These are phyloP conservation scores for Trichoderma citrinoviride DNA, from an alignment of 2,329 filamentous ascomycete species.

Conservation along the genomic window DNA sequence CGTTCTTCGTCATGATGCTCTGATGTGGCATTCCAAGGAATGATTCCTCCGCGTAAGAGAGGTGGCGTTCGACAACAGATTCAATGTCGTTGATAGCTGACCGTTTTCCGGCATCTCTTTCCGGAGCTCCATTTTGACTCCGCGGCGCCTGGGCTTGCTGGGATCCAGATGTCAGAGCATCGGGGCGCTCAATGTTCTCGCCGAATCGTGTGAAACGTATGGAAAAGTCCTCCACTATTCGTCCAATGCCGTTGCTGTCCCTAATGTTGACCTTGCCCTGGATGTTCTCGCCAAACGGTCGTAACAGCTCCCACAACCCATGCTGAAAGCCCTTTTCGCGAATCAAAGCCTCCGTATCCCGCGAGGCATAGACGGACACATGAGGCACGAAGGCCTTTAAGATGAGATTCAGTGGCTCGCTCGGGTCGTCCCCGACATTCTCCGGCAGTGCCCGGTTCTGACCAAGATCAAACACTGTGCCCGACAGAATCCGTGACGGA, in stretches of 20 bases:
- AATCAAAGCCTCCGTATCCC: slow-evolving; percentile 78
- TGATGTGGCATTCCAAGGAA: slow-evolving; percentile 40
- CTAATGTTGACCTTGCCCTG: slow-evolving; percentile 85
- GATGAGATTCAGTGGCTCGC: slow-evolving; percentile 64
- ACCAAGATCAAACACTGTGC: slow-evolving; percentile 56
- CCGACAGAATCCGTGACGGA: slow-evolving; percentile 54
- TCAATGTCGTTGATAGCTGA: slow-evolving; percentile 64
- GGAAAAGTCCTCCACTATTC: slow-evolving; percentile 83
- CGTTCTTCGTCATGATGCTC: slow-evolving; percentile 41
- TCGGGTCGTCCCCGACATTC: slow-evolving; percentile 44
- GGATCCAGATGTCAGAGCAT: slow-evolving; percentile 36
- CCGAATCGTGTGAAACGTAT: slow-evolving; percentile 78
- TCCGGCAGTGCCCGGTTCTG: slow-evolving; percentile 46
- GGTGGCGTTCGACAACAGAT: slow-evolving; percentile 73
- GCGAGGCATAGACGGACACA: slow-evolving; percentile 81
- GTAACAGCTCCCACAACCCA: slow-evolving; percentile 79
- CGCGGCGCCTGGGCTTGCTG: slow-evolving; percentile 41
- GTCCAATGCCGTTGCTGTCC: slow-evolving; percentile 83
- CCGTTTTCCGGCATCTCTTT: slow-evolving; percentile 33
- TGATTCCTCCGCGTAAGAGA: slow-evolving; percentile 70
- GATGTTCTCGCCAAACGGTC: slow-evolving; percentile 87
- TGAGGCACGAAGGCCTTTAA: slow-evolving; percentile 85
- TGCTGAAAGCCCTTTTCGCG: slow-evolving; percentile 79
- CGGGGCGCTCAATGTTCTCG: slow-evolving; percentile 52
- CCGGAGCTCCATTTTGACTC: slow-evolving; percentile 29